A percentile compares a stretch with the other conserved stretches of the same genome.
Evolutionary conservation across 805 yeast species (phyloP).

Genomic region (Metschnikowia continentalis): DNA sequence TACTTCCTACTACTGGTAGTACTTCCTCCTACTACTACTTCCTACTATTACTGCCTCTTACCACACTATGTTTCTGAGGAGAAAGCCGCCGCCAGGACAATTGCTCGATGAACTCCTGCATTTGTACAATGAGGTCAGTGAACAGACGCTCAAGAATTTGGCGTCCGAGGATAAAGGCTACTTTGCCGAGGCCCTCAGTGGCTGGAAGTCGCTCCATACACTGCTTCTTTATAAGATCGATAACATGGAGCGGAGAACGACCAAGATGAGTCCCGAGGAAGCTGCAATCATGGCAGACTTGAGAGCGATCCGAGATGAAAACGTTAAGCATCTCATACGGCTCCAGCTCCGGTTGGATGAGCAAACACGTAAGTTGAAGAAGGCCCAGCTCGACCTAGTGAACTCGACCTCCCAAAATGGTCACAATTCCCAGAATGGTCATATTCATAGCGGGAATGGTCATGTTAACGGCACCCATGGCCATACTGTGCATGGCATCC

Average conservation of each 20-base stretch:
- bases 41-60: no score
- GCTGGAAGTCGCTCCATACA: constrained; percentile 73
- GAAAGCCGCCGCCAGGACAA: constrained; percentile 53
- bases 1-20: no score
- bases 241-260: constrained; percentile 41
- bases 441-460: no score
- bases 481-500: not conserved
- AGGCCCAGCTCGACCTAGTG: constrained; percentile 1
- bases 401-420: not conserved
- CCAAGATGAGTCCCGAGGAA: constrained; percentile 21
- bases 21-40: no score
- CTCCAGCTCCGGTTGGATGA: constrained; percentile 40
- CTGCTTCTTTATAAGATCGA: constrained; percentile 55
- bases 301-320: constrained; percentile 38
- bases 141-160: constrained; percentile 52
- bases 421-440: not conserved
- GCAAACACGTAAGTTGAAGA: constrained; percentile 12
- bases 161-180: constrained; percentile 54
- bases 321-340: constrained; percentile 39
- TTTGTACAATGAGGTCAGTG: constrained; percentile 59
- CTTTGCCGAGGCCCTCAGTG: constrained; percentile 54
- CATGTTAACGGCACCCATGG: not conserved
- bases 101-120: constrained; percentile 52
- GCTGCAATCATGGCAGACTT: constrained; percentile 23
- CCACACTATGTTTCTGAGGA: constrained; percentile 46